These are phyloP conservation scores for Solanum tarapatanum DNA, from an alignment of 257 asterid genomes.

Conservation along the genomic window DNA sequence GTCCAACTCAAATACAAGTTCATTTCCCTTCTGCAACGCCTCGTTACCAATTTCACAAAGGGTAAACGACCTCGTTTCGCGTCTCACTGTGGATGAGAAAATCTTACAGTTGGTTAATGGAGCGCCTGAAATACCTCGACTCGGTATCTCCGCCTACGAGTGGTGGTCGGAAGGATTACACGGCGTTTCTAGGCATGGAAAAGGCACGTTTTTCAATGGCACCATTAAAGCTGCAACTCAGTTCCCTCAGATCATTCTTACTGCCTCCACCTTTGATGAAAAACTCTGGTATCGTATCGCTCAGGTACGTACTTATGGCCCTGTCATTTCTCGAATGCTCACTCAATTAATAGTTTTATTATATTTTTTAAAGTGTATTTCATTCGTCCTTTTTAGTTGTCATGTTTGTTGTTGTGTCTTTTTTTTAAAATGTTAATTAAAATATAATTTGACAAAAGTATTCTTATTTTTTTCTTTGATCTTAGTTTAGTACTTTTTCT, in stretches of 20 bases:
- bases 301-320: conserved; percentile 5
- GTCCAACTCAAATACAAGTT: conserved; percentile 22
- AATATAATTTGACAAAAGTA: too few relatives aligned
- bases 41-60: conserved; percentile 18
- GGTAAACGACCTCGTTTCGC: conserved; percentile 41
- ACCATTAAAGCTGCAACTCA: conserved; percentile 39
- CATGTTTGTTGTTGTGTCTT: too few relatives aligned
- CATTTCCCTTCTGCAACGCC: conserved; percentile 41
- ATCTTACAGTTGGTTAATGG: conserved; percentile 41
- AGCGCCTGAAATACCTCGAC: conserved; percentile 52
- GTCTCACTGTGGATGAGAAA: conserved; percentile 56
- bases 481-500: too few relatives aligned
- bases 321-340: neutral
- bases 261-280: conserved; percentile 22
- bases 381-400: too few relatives aligned
- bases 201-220: conserved; percentile 36
- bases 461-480: too few relatives aligned
- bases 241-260: conserved; percentile 39
- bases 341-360: too few relatives aligned
- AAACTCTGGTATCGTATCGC: conserved; percentile 25
- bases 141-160: conserved; percentile 48
- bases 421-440: too few relatives aligned
- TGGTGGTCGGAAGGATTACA: conserved; percentile 86
- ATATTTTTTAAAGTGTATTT: too few relatives aligned
- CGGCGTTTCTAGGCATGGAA: conserved; percentile 51